Evolutionary conservation across 2,329 filamentous ascomycete species (phyloP).

Genomic region (Colletotrichum navitas): DNA sequence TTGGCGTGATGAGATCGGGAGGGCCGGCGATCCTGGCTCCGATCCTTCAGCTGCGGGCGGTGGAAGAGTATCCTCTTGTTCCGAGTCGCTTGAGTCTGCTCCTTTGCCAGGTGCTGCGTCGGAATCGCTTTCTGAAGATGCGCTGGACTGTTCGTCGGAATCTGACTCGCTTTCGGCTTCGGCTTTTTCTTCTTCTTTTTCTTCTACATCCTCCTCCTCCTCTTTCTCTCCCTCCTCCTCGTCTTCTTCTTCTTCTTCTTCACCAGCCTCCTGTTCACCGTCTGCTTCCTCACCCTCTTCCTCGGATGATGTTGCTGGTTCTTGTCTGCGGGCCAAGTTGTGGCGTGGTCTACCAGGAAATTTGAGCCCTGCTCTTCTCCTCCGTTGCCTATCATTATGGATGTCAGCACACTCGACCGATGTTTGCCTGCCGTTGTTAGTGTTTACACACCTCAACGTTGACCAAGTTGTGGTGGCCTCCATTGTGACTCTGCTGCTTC

Average conservation of each 20-base stretch:
- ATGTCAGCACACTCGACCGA: neutral
- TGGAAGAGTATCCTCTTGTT: constrained; percentile 15
- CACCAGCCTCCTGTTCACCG: constrained; percentile 12
- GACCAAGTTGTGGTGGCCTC: constrained; percentile 32
- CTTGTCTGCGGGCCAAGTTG: constrained; percentile 18
- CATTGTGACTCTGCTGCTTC: constrained; percentile 15
- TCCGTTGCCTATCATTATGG: constrained; percentile 6
- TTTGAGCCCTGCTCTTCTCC: constrained; percentile 23
- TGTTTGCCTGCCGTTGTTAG: too few relatives aligned
- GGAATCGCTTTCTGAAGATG: constrained; percentile 9
- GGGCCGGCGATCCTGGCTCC: constrained; percentile 1
- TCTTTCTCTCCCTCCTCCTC: constrained; percentile 5
- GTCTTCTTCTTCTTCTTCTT: constrained; percentile 12
- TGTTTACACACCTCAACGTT: constrained; percentile 8
- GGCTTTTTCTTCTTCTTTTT: constrained; percentile 3
- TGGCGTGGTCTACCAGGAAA: constrained; percentile 37
- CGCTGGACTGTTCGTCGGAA: neutral
- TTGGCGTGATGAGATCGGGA: constrained; percentile 4
- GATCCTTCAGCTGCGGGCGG: constrained; percentile 1
- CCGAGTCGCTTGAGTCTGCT: constrained; percentile 27
- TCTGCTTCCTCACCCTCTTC: constrained; percentile 29
- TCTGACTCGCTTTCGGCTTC: constrained; percentile 22
- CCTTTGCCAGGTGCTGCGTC: constrained; percentile 5
- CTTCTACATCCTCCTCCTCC: neutral
- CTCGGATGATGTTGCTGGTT: neutral